These are phyloP conservation scores for Aspergillus unguis DNA, from an alignment of 2,329 filamentous ascomycete genomes.

Conservation along the genomic window DNA sequence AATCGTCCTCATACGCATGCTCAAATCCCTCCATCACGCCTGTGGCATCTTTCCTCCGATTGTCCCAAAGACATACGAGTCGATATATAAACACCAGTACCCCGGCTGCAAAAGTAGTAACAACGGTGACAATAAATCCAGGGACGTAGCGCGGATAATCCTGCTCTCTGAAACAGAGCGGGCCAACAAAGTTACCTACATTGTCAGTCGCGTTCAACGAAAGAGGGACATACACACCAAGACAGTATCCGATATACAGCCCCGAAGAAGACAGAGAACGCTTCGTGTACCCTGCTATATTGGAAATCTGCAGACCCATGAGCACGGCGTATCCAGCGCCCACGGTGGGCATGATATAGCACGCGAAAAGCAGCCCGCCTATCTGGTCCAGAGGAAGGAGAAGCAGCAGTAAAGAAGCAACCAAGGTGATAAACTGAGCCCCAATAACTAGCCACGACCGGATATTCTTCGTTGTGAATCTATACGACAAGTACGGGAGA, in stretches of 20 bases:
- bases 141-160: constrained; percentile 41
- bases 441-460: constrained; percentile 41
- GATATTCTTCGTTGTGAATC: constrained; percentile 17
- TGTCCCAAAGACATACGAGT: constrained; percentile 45
- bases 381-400: constrained; percentile 40
- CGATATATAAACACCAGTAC: constrained; percentile 45
- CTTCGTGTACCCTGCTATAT: constrained; percentile 54
- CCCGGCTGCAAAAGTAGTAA: constrained; percentile 31
- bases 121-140: constrained; percentile 42
- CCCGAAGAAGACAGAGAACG: constrained; percentile 48
- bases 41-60: constrained; percentile 42
- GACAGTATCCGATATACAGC: constrained; percentile 52
- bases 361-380: constrained; percentile 49
- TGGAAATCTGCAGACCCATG: constrained; percentile 50
- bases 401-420: constrained; percentile 46
- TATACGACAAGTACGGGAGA: constrained; percentile 42
- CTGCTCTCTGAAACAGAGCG: constrained; percentile 41
- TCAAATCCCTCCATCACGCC: constrained; percentile 48
- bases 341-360: constrained; percentile 47
- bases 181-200: constrained; percentile 46
- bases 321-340: constrained; percentile 50
- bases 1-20: constrained; percentile 53
- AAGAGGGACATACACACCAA: constrained; percentile 32
- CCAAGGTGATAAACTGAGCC: constrained; percentile 43
- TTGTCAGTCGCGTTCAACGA: not conserved